Conservation (phyloP, 352 stramenopile genomes). For the Aphanomyces euteiches region DNA sequence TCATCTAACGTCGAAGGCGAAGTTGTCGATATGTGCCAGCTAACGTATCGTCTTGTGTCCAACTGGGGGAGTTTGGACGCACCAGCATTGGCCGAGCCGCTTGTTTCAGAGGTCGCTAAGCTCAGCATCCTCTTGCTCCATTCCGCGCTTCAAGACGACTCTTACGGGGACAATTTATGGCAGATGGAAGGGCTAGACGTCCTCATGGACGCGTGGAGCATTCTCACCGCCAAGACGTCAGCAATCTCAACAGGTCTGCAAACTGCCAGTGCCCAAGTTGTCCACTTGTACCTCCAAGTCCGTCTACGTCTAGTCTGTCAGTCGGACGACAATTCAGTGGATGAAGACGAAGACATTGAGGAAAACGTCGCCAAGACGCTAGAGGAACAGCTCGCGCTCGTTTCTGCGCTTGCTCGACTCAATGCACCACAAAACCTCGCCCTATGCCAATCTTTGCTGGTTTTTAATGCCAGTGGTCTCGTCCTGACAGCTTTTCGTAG, state of each 20-base stretch:
- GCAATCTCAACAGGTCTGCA: not conserved
- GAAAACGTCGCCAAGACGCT: constrained; percentile 61
- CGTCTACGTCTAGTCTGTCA: constrained; percentile 60
- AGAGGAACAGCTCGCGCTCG: constrained; percentile 67
- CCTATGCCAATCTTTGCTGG: constrained; percentile 57
- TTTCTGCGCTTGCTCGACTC: constrained; percentile 60
- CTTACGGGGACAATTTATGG: constrained; percentile 51
- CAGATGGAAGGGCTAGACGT: constrained; percentile 76
- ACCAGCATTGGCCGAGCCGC: constrained; percentile 46
- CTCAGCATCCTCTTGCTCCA: constrained; percentile 68
- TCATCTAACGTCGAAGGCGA: constrained; percentile 69
- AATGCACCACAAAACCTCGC: constrained; percentile 51
- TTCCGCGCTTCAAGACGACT: constrained; percentile 52
- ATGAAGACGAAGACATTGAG: constrained; percentile 83
- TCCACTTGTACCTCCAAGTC: constrained; percentile 72
- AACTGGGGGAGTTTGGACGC: constrained; percentile 58
- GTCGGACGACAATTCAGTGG: constrained; percentile 43
- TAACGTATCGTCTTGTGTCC: constrained; percentile 70
- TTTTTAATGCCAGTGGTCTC: not conserved
- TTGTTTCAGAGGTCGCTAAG: constrained; percentile 66
- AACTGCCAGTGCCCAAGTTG: constrained; percentile 42
- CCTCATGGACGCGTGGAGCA: constrained; percentile 75
- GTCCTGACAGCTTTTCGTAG: not conserved
- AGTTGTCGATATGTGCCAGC: constrained; percentile 79
- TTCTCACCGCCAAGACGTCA: constrained; percentile 37